phyloP scores from a whole-genome alignment of 148 eudicot species.

The Camellia granthamiana region DNA sequence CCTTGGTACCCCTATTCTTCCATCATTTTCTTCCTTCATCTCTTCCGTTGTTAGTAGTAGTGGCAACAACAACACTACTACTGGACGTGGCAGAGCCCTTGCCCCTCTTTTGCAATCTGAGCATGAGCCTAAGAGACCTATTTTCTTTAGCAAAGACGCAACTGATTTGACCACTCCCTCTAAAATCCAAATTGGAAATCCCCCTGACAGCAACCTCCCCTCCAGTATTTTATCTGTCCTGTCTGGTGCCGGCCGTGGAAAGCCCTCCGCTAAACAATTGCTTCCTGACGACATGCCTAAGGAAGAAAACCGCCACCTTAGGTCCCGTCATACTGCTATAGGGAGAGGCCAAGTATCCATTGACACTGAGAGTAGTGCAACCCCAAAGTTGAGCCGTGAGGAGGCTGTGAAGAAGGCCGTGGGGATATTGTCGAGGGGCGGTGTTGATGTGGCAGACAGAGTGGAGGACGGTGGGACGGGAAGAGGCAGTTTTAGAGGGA shows the following conservation, averaged over 20 bases:
- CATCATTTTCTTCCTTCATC: constrained; percentile 37
- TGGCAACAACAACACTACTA: constrained; percentile 14
- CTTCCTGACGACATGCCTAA: constrained; percentile 17
- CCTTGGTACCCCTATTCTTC: constrained; percentile 33
- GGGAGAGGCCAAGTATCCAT: background rate
- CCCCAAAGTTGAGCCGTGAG: constrained; percentile 29
- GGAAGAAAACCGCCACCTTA: constrained; percentile 59
- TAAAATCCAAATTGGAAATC: background rate
- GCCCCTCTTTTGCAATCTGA: constrained; percentile 20
- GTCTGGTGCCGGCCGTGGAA: constrained; percentile 64
- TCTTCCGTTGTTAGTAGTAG: background rate
- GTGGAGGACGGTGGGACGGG: constrained; percentile 24
- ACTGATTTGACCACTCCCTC: constrained; percentile 7
- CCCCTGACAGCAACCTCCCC: constrained; percentile 31
- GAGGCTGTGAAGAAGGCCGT: constrained; percentile 38
- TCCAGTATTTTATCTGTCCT: constrained; percentile 28
- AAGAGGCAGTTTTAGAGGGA: constrained; percentile 34
- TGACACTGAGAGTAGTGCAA: background rate
- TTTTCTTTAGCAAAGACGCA: constrained; percentile 32
- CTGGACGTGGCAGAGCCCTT: constrained; percentile 44
- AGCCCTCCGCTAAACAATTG: constrained; percentile 12
- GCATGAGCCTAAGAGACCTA: constrained; percentile 29
- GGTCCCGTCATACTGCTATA: constrained; percentile 21
- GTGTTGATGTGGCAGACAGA: background rate
- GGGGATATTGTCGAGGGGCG: constrained; percentile 19